Conservation (phyloP, 148 eudicot species). For the Dysphania ambrosioides region DNA sequence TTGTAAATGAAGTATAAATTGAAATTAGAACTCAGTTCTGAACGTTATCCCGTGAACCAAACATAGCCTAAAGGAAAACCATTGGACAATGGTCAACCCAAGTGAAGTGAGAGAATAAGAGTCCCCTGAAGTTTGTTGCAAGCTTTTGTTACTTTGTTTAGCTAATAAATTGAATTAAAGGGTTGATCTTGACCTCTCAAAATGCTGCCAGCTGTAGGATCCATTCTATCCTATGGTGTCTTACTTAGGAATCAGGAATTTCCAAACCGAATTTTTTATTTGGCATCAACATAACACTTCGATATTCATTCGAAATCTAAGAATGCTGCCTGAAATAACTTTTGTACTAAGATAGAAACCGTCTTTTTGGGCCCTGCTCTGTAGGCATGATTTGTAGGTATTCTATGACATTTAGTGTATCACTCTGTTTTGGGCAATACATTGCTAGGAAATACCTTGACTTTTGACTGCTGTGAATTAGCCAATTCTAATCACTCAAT, state of each 20-base stretch:
- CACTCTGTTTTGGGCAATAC: neutral
- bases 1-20: no score
- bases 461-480: neutral
- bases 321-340: neutral
- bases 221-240: neutral
- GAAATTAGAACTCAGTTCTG: no score
- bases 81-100: neutral
- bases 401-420: neutral
- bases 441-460: neutral
- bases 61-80: neutral
- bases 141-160: neutral
- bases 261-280: neutral
- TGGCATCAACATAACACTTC: neutral
- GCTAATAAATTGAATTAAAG: neutral
- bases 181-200: neutral
- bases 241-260: neutral
- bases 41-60: neutral
- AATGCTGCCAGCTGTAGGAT: neutral
- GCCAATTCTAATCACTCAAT: neutral
- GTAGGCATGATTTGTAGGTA: neutral
- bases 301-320: neutral
- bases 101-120: neutral
- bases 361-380: neutral
- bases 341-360: neutral
- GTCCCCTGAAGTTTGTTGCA: neutral